Conservation (phyloP, 768 basidiomycete genomes). For the Tylopilus plumbeoviolaceoides region DNA sequence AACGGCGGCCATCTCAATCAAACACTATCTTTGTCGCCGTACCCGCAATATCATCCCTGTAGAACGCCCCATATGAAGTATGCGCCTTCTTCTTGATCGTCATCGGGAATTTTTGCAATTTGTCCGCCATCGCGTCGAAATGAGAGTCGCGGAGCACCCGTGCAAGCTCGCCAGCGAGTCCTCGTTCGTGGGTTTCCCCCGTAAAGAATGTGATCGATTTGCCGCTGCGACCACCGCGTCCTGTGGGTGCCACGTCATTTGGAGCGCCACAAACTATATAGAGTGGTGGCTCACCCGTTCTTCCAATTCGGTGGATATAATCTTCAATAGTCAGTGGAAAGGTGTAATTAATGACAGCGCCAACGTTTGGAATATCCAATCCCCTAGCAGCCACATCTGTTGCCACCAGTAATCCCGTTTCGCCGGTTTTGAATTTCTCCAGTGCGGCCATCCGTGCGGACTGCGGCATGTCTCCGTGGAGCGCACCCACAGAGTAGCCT, state of each 20-base stretch:
- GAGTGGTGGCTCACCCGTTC: conserved; percentile 57
- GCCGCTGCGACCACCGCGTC: conserved; percentile 85
- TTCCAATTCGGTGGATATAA: conserved; percentile 86
- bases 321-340: conserved; percentile 96
- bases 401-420: conserved; percentile 80
- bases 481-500: conserved; percentile 73
- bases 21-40: conserved; percentile 80
- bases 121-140: conserved; percentile 61
- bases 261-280: background rate
- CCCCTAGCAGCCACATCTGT: conserved; percentile 98
- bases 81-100: conserved; percentile 97
- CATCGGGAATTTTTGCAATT: conserved; percentile 84
- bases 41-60: conserved; percentile 54
- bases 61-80: conserved; percentile 85
- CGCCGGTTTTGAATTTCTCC: conserved; percentile 82
- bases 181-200: conserved; percentile 79
- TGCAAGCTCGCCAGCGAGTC: conserved; percentile 90
- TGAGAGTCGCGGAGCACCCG: conserved; percentile 86
- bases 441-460: conserved; percentile 78
- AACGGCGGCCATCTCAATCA: conserved; percentile 27
- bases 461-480: conserved; percentile 93
- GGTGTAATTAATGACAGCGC: conserved; percentile 93
- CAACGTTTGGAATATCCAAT: conserved; percentile 95
- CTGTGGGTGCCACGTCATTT: conserved; percentile 34
- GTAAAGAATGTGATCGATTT: conserved; percentile 98